These are phyloP conservation scores for Cercophora sp. DNA, from an alignment of 495 filamentous ascomycete species.

Conservation along the genomic window DNA sequence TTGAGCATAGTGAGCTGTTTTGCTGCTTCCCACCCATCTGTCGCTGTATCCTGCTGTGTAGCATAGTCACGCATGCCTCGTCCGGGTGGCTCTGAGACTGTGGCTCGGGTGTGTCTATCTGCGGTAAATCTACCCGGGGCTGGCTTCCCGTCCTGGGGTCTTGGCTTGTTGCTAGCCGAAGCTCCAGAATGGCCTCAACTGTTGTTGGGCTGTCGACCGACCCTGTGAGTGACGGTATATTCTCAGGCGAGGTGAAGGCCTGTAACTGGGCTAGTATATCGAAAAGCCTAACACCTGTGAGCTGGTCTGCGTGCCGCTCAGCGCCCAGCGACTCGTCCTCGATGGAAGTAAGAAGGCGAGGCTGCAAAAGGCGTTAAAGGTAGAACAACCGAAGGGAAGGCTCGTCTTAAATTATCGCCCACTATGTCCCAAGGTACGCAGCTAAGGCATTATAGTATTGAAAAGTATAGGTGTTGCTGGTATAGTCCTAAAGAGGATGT, in stretches of 20 bases:
- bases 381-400: constrained; percentile 7
- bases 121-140: neutral
- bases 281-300: constrained; percentile 6
- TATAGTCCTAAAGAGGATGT: neutral
- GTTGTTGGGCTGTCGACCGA: constrained; percentile 5
- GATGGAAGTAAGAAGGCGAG: neutral
- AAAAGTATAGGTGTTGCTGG: neutral
- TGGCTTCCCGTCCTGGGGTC: neutral
- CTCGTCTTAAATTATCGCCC: neutral
- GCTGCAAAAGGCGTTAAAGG: constrained; percentile 8
- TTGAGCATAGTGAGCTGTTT: neutral
- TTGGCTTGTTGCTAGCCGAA: neutral
- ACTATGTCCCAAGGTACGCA: neutral
- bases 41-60: neutral
- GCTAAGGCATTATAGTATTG: neutral
- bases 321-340: constrained; percentile 7
- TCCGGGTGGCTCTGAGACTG: neutral
- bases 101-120: neutral
- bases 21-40: neutral
- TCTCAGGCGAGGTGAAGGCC: constrained; percentile 3
- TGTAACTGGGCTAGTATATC: constrained; percentile 5
- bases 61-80: neutral
- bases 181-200: constrained; percentile 2
- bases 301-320: constrained; percentile 2
- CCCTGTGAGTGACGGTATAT: constrained; percentile 4